A percentile compares a stretch with the other conserved stretches of the same genome.
Conservation (phyloP, 2,329 filamentous ascomycete species). For the Sporothrix dimorphospora region DNA sequence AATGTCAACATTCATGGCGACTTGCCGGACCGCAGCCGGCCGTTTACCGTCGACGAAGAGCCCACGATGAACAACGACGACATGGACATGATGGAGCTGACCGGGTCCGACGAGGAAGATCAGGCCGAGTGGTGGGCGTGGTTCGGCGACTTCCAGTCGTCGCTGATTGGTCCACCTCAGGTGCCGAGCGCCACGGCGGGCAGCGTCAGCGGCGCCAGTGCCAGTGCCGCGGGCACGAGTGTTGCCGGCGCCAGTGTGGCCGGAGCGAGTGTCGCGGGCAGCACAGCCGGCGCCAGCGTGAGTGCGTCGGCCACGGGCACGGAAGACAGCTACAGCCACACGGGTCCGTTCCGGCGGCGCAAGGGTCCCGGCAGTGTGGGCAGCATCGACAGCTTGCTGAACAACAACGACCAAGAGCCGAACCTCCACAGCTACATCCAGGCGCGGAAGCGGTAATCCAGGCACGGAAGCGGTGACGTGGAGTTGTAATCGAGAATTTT, state of each 20-base stretch:
- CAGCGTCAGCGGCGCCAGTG: conserved; percentile 7
- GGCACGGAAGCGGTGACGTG: background rate
- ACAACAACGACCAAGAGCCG: conserved; percentile 31
- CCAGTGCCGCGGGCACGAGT: background rate
- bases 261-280: background rate
- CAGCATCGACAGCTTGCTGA: conserved; percentile 35
- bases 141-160: conserved; percentile 29
- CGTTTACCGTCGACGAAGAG: conserved; percentile 20
- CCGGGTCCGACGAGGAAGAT: conserved; percentile 20
- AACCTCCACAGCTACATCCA: conserved; percentile 29
- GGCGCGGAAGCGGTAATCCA: background rate
- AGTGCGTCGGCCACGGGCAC: background rate
- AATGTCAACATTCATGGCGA: background rate
- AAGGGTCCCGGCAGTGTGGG: conserved; percentile 28
- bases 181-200: conserved; percentile 20
- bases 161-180: conserved; percentile 19
- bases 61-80: background rate
- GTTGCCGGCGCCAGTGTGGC: background rate
- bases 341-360: background rate
- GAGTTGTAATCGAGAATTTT: no score
- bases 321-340: background rate
- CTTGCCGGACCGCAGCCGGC: conserved; percentile 10
- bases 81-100: conserved; percentile 24
- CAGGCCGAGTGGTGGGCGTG: conserved; percentile 34
- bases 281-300: background rate